These are phyloP conservation scores for Nannochloris sp. DNA, from an alignment of 139 green algal genomes.

Conservation along the genomic window DNA sequence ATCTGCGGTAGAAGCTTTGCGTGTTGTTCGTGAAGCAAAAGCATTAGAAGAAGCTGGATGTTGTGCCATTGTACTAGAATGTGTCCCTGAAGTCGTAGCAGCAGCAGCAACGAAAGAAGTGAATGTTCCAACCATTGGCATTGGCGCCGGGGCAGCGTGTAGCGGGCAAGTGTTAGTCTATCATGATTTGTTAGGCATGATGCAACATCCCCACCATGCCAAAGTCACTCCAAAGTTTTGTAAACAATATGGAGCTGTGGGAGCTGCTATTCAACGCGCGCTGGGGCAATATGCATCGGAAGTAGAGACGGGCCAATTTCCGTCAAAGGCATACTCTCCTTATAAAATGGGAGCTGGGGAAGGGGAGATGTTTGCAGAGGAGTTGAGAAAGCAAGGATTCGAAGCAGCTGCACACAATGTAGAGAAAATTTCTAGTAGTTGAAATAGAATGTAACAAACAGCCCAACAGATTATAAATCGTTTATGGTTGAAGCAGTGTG, in stretches of 20 bases:
- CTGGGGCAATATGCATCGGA: conserved; percentile 73
- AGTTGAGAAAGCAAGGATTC: conserved; percentile 39
- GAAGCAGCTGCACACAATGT: conserved; percentile 36
- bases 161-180: conserved; percentile 98
- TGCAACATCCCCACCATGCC: conserved; percentile 94
- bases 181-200: conserved; percentile 98
- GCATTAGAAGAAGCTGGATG: conserved; percentile 83
- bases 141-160: conserved; percentile 76
- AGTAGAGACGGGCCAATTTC: conserved; percentile 64
- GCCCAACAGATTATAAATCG: no score
- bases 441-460: not conserved
- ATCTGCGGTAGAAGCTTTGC: conserved; percentile 59
- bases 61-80: conserved; percentile 95
- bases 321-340: conserved; percentile 60
- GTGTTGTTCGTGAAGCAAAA: conserved; percentile 56
- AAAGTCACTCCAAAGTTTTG: conserved; percentile 99
- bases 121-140: conserved; percentile 94
- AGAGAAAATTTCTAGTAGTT: not conserved
- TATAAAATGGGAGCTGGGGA: conserved; percentile 66
- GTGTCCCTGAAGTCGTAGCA: conserved; percentile 80
- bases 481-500: no score
- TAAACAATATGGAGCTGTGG: conserved; percentile 90
- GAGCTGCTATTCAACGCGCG: conserved; percentile 57
- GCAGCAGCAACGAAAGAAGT: conserved; percentile 78
- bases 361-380: conserved; percentile 29